Evolutionary conservation across 345 rosid genomes (phyloP), one percentile per base, ranked within the genome.

Genomic region (Acer negundo): DNA sequence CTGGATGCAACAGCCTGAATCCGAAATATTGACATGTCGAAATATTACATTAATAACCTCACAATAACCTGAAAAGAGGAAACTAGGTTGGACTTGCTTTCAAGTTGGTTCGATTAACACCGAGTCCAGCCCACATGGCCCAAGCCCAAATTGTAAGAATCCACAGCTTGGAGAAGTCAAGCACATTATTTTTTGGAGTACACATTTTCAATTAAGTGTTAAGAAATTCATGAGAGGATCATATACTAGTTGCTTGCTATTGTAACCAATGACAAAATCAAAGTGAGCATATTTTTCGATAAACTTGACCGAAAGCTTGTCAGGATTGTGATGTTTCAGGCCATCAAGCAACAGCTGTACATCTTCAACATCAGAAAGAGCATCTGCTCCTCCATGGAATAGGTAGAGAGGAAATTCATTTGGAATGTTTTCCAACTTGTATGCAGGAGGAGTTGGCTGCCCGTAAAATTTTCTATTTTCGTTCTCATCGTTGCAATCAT

Each of bases 201-300:
- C 46, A 42, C 46, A 42, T 42, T 9, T 69, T 79, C 72, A 80
- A 1, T 86, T 85, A 35, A 69, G 83, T 56, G 61, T 80, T 26
- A 88, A 77, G 77, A 87, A 90, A 47, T 78, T 79, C 46, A 90
- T 72, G 22, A 84, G 75, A 80, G 90, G 84, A 70, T 85, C 87
- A 72, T 80, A 90, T 10, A 88, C 85, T 28, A 80, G 73, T 79
- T 84, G 69, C 69, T 76, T 84, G n/a, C 88, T 90, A 80, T 83
- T 87, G 12, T 38, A 74, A 63, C 80, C 85, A 78, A 87, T 74
- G 22, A 87, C 69, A 68, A 80, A 86, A 67, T 90, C 94, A 1
- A 78, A 69, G 53, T 88, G 91, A 68, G 89, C 87, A 61, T 84
- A 85, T 46, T 83, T 70, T 0, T 44, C 58, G 55, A 80, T 74